Evolutionary conservation across 2,329 filamentous ascomycete genomes (phyloP).

Genomic region (Colletotrichum sp.): DNA sequence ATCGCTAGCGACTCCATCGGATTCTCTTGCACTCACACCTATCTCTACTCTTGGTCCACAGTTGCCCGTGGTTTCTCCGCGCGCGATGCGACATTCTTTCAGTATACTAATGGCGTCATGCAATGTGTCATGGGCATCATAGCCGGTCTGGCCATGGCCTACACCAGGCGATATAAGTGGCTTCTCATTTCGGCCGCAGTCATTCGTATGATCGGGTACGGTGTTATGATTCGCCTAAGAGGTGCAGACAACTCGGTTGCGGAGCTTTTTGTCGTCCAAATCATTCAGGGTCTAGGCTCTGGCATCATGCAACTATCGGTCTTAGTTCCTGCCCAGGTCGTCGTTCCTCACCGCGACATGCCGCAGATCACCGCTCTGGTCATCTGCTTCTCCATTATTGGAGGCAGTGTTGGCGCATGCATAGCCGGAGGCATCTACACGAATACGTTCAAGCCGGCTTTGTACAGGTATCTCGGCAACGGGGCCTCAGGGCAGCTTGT

Average conservation of each 20-base stretch:
- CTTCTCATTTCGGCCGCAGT: constrained; percentile 32
- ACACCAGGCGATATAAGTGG: constrained; percentile 37
- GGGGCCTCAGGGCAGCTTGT: background rate
- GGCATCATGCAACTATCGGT: constrained; percentile 35
- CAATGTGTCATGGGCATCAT: constrained; percentile 40
- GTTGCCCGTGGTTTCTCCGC: constrained; percentile 35
- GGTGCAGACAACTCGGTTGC: constrained; percentile 31
- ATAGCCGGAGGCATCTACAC: constrained; percentile 37
- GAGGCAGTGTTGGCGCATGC: constrained; percentile 32
- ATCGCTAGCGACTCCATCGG: constrained; percentile 29
- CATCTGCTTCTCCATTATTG: constrained; percentile 32
- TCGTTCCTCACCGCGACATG: constrained; percentile 33
- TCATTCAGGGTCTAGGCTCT: constrained; percentile 34
- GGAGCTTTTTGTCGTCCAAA: constrained; percentile 39
- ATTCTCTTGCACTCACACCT: constrained; percentile 38
- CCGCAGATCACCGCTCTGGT: constrained; percentile 36
- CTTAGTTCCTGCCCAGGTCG: constrained; percentile 28
- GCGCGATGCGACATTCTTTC: constrained; percentile 32
- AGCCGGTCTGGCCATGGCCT: constrained; percentile 40
- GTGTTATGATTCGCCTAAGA: constrained; percentile 39
- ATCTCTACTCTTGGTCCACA: constrained; percentile 46
- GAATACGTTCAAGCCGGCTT: constrained; percentile 29
- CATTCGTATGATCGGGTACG: constrained; percentile 30
- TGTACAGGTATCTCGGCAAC: background rate
- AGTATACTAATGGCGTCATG: constrained; percentile 40